phyloP scores from a whole-genome alignment of 2,329 filamentous ascomycete species.

The Hymenoscyphus repandus region DNA sequence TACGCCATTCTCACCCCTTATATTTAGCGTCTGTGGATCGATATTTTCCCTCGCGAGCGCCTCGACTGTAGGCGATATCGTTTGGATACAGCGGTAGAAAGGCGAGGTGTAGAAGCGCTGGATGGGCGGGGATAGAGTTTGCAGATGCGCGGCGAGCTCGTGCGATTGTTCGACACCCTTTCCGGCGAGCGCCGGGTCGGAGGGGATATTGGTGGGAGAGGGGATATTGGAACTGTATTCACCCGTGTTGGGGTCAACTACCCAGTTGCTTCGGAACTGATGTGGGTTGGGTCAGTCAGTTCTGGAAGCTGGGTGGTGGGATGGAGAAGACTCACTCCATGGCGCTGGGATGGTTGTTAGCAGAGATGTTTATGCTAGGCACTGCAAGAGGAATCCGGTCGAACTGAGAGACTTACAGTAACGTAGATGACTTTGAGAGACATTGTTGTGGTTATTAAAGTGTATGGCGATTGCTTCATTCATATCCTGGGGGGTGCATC shows the following conservation, averaged over 20 bases:
- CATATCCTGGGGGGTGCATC: background rate
- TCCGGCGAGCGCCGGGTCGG: conserved; percentile 80
- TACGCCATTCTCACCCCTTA: conserved; percentile 52
- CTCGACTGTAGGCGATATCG: conserved; percentile 65
- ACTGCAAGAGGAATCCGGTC: too few species aligned
- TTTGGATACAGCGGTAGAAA: conserved; percentile 85
- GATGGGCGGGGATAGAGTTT: conserved; percentile 58
- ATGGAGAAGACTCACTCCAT: conserved; percentile 56
- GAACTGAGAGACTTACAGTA: conserved; percentile 29
- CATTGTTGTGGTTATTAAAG: conserved; percentile 17
- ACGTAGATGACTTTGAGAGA: conserved; percentile 66
- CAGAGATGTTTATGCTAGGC: too few species aligned
- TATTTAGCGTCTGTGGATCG: conserved; percentile 31
- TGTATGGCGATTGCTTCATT: background rate
- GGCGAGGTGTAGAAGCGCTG: conserved; percentile 78
- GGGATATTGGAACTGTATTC: conserved; percentile 67
- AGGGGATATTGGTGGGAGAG: conserved; percentile 81
- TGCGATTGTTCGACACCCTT: conserved; percentile 80
- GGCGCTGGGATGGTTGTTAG: conserved; percentile 38
- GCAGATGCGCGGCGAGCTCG: conserved; percentile 66
- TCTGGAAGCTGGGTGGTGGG: conserved; percentile 6
- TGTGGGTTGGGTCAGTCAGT: conserved; percentile 10
- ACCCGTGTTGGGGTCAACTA: conserved; percentile 74
- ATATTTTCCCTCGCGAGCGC: conserved; percentile 31
- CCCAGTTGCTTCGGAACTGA: conserved; percentile 88